Conservation (phyloP, 257 asterid species). For the Przewalskia tangutica region DNA sequence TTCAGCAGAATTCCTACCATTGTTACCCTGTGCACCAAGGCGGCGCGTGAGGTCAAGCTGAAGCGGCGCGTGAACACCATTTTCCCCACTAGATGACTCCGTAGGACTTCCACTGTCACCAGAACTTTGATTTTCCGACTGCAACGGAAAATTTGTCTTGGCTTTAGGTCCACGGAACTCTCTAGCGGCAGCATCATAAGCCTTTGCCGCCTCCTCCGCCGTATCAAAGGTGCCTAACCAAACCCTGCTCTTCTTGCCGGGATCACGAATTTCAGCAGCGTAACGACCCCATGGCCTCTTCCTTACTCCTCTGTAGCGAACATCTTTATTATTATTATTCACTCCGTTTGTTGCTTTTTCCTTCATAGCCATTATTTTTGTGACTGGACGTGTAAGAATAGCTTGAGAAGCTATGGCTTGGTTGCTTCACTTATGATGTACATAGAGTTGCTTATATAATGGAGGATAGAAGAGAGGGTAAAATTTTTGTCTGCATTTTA, state of each 20-base stretch:
- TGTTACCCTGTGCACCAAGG: constrained; percentile 10
- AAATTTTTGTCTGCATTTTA: background rate
- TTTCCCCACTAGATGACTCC: constrained; percentile 54
- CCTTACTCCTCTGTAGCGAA: constrained; percentile 76
- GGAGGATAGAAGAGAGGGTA: background rate
- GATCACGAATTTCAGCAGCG: constrained; percentile 96
- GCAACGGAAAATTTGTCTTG: constrained; percentile 58
- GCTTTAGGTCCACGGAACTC: constrained; percentile 86
- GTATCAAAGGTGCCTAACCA: constrained; percentile 92
- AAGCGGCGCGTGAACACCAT: constrained; percentile 25
- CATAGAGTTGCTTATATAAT: constrained; percentile 1
- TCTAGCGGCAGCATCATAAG: constrained; percentile 72
- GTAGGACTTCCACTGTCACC: constrained; percentile 63
- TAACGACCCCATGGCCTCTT: constrained; percentile 98
- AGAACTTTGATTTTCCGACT: constrained; percentile 32
- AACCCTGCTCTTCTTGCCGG: constrained; percentile 71
- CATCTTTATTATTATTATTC: constrained; percentile 22
- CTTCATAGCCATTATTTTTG: constrained; percentile 40
- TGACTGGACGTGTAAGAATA: background rate
- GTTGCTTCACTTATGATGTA: background rate
- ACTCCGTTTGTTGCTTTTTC: constrained; percentile 28
- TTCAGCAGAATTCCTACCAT: background rate
- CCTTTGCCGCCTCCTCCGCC: constrained; percentile 90
- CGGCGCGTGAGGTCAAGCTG: constrained; percentile 74
- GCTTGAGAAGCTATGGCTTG: background rate